A percentile compares a stretch with the other conserved stretches of the same genome.
phyloP scores from a whole-genome alignment of 768 basidiomycete genomes.

The Mycena rosella region DNA sequence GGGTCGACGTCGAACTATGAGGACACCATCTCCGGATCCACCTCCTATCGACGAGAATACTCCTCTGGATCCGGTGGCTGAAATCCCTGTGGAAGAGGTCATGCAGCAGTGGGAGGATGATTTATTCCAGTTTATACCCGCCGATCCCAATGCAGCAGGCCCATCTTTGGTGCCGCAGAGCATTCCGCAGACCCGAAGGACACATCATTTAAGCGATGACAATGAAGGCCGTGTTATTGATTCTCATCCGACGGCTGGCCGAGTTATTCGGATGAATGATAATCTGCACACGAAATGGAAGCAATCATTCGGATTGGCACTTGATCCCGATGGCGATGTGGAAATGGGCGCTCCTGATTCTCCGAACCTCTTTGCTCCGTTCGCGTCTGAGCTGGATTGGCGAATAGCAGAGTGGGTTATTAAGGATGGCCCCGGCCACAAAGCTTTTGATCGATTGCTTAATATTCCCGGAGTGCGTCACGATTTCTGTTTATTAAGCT shows the following conservation, averaged over 20 bases:
- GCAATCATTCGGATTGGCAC: slow-evolving; percentile 4
- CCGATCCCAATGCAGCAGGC: neutral
- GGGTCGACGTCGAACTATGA: slow-evolving; percentile 8
- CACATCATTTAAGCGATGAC: slow-evolving; percentile 6
- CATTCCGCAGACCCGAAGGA: neutral
- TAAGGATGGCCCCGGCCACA: slow-evolving; percentile 42
- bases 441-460: slow-evolving; percentile 42
- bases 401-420: slow-evolving; percentile 44
- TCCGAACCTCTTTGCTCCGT: slow-evolving; percentile 33
- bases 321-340: slow-evolving; percentile 16
- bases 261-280: slow-evolving; percentile 23
- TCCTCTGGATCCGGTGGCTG: neutral
- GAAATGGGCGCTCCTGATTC: slow-evolving; percentile 25
- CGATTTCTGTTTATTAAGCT: neutral
- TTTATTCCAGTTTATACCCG: neutral
- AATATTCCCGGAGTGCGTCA: slow-evolving; percentile 45
- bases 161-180: neutral
- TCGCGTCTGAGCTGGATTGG: slow-evolving; percentile 45
- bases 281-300: slow-evolving; percentile 25
- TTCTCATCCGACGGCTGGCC: slow-evolving; percentile 24
- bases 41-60: neutral
- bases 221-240: slow-evolving; percentile 19
- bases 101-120: slow-evolving; percentile 16
- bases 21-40: neutral
- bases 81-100: slow-evolving; percentile 6